phyloP scores from a whole-genome alignment of 441 rosid species.

The Adansonia rubrostipa region DNA sequence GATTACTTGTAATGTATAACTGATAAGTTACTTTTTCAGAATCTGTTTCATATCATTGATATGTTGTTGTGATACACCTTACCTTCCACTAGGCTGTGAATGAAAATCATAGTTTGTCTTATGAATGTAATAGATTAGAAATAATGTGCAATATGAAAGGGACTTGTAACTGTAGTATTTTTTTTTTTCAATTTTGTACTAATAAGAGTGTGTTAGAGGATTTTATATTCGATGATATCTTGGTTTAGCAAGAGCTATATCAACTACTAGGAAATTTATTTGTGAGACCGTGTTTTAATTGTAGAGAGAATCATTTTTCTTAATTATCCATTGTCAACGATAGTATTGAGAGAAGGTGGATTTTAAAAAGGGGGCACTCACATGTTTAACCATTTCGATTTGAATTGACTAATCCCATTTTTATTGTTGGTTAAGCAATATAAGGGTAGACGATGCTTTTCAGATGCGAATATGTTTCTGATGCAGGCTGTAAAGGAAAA shows the following conservation, averaged over 20 bases:
- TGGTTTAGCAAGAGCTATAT: background rate
- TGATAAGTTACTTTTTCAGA: background rate
- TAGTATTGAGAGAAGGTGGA: background rate
- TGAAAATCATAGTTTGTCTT: background rate
- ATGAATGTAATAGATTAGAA: background rate
- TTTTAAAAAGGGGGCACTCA: background rate
- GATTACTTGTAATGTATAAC: background rate
- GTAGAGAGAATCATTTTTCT: background rate
- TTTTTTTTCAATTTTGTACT: background rate
- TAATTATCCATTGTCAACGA: background rate
- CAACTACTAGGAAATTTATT: background rate
- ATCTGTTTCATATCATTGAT: background rate
- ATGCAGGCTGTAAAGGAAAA: background rate
- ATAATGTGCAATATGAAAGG: background rate
- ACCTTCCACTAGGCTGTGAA: background rate
- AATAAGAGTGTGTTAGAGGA: background rate
- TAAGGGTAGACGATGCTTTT: background rate
- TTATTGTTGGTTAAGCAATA: background rate
- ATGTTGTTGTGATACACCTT: background rate
- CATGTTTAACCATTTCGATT: background rate
- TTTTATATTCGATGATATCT: background rate
- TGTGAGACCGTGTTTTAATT: background rate
- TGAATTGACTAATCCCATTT: background rate
- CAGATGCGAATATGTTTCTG: background rate
- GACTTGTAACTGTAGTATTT: background rate